Conservation (phyloP, 1,139 yeast species). For the Geotrichum reessii region DNA sequence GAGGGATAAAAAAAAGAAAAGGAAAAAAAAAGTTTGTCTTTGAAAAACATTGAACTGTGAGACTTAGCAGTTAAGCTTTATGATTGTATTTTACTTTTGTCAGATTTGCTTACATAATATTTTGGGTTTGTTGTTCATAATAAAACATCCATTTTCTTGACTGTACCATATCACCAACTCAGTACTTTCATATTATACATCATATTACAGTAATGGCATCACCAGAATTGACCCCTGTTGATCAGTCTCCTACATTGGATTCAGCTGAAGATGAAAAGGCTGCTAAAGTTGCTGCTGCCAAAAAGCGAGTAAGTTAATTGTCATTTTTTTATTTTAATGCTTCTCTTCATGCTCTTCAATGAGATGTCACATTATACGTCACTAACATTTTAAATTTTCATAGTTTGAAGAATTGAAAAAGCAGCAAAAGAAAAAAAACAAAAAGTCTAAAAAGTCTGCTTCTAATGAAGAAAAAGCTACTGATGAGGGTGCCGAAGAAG, state of each 20-base stretch:
- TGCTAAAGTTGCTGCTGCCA: constrained; percentile 58
- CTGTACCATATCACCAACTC: neutral
- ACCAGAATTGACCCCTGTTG: constrained; percentile 2
- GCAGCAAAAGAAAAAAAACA: constrained; percentile 47
- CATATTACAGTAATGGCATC: neutral
- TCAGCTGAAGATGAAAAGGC: constrained; percentile 37
- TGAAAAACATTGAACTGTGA: neutral
- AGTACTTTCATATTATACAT: neutral
- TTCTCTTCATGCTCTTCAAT: neutral
- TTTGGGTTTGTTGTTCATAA: neutral
- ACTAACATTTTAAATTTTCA: neutral
- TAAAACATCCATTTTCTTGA: neutral
- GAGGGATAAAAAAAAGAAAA: neutral
- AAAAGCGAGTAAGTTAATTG: constrained; percentile 42
- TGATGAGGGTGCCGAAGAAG: constrained; percentile 6
- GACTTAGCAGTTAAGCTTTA: neutral
- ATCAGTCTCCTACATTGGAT: constrained; percentile 1
- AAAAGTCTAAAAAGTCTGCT: constrained; percentile 36
- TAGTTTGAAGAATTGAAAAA: constrained; percentile 57
- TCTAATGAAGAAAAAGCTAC: constrained; percentile 15
- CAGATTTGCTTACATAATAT: neutral
- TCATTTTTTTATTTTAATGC: neutral
- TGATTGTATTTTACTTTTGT: neutral
- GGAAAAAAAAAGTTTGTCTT: neutral
- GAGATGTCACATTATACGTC: neutral